Evolutionary conservation across 768 basidiomycete genomes (phyloP), one percentile per base, ranked within the genome.

Genomic region (Dioszegia hungarica): DNA sequence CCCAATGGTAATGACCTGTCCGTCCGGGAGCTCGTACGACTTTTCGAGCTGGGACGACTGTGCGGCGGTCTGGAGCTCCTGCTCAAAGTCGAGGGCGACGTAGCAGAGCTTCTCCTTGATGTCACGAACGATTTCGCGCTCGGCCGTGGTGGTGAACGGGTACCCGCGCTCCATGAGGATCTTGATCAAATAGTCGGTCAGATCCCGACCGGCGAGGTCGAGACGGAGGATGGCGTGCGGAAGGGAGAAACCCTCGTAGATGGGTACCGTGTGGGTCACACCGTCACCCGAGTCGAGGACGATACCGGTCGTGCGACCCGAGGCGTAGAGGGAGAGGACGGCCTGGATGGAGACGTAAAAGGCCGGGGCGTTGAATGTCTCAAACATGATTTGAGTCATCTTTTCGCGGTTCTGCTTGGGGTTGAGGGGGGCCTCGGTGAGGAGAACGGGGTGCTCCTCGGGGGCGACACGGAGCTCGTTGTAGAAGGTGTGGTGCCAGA

Each of bases 41-140:
- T 92, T 94, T 81, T 93, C 91, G 47, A 92, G 81, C 39, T 88
- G 84, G 44, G 89, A 90, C 22, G 87, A 88, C 73, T 89, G 87
- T 57, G 89, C 88, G 37, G 90, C 90, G 20, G 88, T 89, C 79
- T 89, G 86, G 65, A 93, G 80, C 79, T 94, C 91, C 78, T 92
- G 88, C 74, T 93, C 90, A 65, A 92, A 93, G 78, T 93, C 90
- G 60, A 92, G 83, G 36, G 90, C 90, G 63, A 94, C 91, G 75
- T 93, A 93, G 78, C 90, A 92, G 27, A 93, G 84, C 82, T 90
- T 91, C 83, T 91, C 90, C 82, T 95, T 95, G 82, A 95, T 93
- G 77, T 94, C 92, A 58, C 92, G 83, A 67, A 94, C 92, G 57
- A 95, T 90, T 84, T 92, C 90, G 71, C 85, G 83, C 79, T 91